Percentiles rank a stretch among this genome's conserved stretches.
Conservation (phyloP, 768 basidiomycete species). For the Suillus alpinus region DNA sequence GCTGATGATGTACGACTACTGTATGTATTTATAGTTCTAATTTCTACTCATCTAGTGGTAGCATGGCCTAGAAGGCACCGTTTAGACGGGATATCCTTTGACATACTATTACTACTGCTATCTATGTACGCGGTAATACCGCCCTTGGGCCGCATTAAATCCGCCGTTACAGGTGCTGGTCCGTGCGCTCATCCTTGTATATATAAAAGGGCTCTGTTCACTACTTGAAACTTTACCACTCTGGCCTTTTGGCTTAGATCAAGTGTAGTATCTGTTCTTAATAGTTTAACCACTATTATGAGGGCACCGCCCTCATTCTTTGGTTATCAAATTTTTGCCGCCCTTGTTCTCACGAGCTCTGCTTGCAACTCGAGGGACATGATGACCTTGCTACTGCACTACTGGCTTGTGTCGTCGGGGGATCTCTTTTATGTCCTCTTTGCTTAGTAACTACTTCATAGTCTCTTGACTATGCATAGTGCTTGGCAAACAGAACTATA, state of each 20-base stretch:
- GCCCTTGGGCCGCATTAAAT: too few relatives aligned
- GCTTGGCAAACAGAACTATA: background rate
- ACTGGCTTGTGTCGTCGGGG: conserved; percentile 62
- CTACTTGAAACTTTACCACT: conserved; percentile 52
- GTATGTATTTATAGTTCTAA: conserved; percentile 4
- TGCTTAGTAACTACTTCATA: background rate
- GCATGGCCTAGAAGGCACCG: too few relatives aligned
- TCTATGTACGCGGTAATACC: too few relatives aligned
- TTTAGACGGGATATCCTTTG: too few relatives aligned
- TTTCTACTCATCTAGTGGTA: background rate
- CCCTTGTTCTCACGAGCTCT: conserved; percentile 42
- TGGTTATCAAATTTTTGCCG: conserved; percentile 56
- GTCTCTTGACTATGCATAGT: background rate
- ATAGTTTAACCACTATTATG: conserved; percentile 67
- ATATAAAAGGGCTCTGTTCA: conserved; percentile 30
- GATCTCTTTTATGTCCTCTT: conserved; percentile 25
- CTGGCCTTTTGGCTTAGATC: conserved; percentile 97
- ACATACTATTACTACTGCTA: too few relatives aligned
- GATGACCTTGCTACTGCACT: conserved; percentile 41
- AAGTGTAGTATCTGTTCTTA: conserved; percentile 98
- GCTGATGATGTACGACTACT: background rate
- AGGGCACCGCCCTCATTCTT: conserved; percentile 42
- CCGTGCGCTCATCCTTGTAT: too few relatives aligned
- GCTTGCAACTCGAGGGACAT: conserved; percentile 38
- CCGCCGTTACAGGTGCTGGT: too few relatives aligned